Conservation (phyloP, 768 basidiomycete species). For the Lactarius hatsudake region DNA sequence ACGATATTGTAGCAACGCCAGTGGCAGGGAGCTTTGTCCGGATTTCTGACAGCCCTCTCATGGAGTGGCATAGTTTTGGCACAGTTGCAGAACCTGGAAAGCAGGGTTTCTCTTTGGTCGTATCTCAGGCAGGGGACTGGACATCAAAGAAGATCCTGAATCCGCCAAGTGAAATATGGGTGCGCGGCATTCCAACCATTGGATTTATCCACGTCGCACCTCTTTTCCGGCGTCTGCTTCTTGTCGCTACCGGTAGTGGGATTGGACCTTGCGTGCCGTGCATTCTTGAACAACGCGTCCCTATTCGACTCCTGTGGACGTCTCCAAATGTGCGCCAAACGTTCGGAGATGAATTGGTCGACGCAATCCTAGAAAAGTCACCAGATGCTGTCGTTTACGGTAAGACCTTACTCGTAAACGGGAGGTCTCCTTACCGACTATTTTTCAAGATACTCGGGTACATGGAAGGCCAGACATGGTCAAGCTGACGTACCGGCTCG, state of each 20-base stretch:
- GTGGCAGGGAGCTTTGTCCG: slow-evolving; percentile 38
- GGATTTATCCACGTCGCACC: slow-evolving; percentile 55
- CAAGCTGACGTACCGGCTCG: slow-evolving; percentile 37
- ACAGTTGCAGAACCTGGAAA: slow-evolving; percentile 44
- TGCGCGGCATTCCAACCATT: slow-evolving; percentile 54
- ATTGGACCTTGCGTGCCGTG: slow-evolving; percentile 61
- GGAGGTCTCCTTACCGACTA: not conserved
- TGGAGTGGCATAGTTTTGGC: slow-evolving; percentile 61
- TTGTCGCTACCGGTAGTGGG: slow-evolving; percentile 57
- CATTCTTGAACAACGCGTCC: slow-evolving; percentile 49
- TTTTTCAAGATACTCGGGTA: slow-evolving; percentile 34
- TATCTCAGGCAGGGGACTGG: slow-evolving; percentile 61
- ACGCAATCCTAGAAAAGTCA: slow-evolving; percentile 49
- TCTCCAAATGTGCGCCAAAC: slow-evolving; percentile 59
- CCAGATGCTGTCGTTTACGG: slow-evolving; percentile 59
- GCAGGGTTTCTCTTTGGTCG: slow-evolving; percentile 50
- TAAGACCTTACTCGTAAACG: slow-evolving; percentile 30
- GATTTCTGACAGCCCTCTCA: slow-evolving; percentile 44
- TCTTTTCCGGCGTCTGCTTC: slow-evolving; percentile 52
- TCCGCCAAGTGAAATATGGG: slow-evolving; percentile 54
- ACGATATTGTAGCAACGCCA: slow-evolving; percentile 31
- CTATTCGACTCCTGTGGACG: slow-evolving; percentile 60
- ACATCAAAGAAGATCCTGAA: slow-evolving; percentile 51
- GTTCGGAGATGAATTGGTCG: slow-evolving; percentile 59
- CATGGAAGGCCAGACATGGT: slow-evolving; percentile 40